A percentile compares a stretch with the other conserved stretches of the same genome.
phyloP scores from a whole-genome alignment of 2,329 filamentous ascomycete species.

The Raffaelea deltoideospora region DNA sequence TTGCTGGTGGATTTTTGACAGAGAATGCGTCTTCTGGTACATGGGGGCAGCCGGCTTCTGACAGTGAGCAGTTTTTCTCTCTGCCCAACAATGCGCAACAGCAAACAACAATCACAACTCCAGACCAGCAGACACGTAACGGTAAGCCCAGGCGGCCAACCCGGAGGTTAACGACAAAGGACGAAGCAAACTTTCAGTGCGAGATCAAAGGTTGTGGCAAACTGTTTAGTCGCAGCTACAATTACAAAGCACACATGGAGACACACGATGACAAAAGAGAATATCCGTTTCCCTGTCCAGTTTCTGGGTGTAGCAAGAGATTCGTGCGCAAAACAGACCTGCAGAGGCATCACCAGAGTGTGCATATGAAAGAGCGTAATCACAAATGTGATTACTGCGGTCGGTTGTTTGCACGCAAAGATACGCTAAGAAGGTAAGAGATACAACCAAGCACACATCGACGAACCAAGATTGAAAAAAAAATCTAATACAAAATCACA shows the following conservation, averaged over 20 bases:
- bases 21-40: no score
- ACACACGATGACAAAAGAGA: conserved; percentile 62
- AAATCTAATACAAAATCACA: conserved; percentile 16
- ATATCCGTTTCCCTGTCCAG: conserved; percentile 54
- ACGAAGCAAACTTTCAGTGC: conserved; percentile 60
- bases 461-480: background rate
- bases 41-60: no score
- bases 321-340: conserved; percentile 79
- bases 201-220: conserved; percentile 55
- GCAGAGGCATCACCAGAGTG: conserved; percentile 43
- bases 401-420: conserved; percentile 61
- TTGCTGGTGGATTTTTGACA: no score
- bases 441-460: no score
- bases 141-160: conserved; percentile 18
- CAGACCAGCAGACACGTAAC: background rate
- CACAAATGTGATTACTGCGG: conserved; percentile 58
- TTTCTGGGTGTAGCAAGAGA: conserved; percentile 51
- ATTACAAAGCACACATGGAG: conserved; percentile 75
- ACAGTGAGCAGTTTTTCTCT: conserved; percentile 3
- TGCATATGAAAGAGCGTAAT: conserved; percentile 60
- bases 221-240: conserved; percentile 71
- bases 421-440: conserved; percentile 67
- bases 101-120: background rate
- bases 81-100: background rate
- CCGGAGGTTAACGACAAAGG: conserved; percentile 44